A percentile compares a stretch with the other conserved stretches of the same genome.
phyloP scores from a whole-genome alignment of 139 green algal species.

The Coelastrella sp. region DNA sequence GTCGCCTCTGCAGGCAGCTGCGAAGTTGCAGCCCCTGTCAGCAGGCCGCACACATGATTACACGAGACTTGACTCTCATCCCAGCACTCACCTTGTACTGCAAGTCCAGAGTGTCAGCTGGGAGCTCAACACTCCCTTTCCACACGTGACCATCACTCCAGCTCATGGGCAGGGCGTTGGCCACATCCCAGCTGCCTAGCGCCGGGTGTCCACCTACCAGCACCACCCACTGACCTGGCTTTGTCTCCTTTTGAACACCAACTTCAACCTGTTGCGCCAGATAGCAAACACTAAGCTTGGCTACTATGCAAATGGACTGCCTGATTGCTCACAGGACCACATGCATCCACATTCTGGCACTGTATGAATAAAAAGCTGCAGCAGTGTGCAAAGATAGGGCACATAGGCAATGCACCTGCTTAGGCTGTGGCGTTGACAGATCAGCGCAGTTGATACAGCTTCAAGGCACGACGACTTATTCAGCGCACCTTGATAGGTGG shows the following conservation, averaged over 20 bases:
- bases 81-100: slow-evolving; percentile 47
- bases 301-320: too few relatives aligned
- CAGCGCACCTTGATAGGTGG: slow-evolving; percentile 18
- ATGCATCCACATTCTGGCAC: background rate
- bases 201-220: slow-evolving; percentile 35
- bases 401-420: too few relatives aligned
- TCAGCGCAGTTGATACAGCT: background rate
- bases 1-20: too few relatives aligned
- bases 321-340: too few relatives aligned
- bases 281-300: background rate
- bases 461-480: background rate
- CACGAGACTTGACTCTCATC: background rate
- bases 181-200: slow-evolving; percentile 36
- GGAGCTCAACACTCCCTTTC: slow-evolving; percentile 37
- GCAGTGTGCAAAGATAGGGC: too few relatives aligned
- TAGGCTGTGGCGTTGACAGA: too few relatives aligned
- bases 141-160: slow-evolving; percentile 52
- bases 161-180: slow-evolving; percentile 16
- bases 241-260: slow-evolving; percentile 16
- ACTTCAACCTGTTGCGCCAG: slow-evolving; percentile 33
- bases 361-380: background rate
- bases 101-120: background rate
- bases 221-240: slow-evolving; percentile 30
- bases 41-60: background rate
- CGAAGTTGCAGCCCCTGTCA: background rate